Evolutionary conservation across 2,329 filamentous ascomycete species (phyloP).

Genomic region (Fusarium sp.): DNA sequence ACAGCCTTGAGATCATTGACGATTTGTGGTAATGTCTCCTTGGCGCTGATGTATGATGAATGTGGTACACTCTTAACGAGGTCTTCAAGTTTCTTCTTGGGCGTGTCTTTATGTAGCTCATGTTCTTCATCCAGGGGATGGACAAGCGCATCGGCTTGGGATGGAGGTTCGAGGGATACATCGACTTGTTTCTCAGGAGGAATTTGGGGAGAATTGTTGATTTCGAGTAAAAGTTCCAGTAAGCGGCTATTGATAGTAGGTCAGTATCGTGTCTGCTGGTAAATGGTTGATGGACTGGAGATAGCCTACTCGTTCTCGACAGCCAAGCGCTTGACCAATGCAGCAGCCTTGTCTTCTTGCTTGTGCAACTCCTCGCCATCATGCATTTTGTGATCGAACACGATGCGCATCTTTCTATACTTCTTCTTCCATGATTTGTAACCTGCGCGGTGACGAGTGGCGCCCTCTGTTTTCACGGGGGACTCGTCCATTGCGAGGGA

Average conservation of each 20-base stretch:
- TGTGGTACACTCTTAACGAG: slow-evolving; percentile 65
- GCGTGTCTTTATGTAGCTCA: slow-evolving; percentile 52
- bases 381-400: slow-evolving; percentile 80
- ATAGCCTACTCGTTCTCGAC: slow-evolving; percentile 89
- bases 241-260: slow-evolving; percentile 70
- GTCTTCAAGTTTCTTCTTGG: slow-evolving; percentile 58
- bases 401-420: slow-evolving; percentile 88
- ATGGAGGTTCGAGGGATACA: slow-evolving; percentile 62
- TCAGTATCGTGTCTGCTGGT: slow-evolving; percentile 29
- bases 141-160: slow-evolving; percentile 49
- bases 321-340: slow-evolving; percentile 83
- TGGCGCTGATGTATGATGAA: slow-evolving; percentile 60
- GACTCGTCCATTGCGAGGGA: slow-evolving; percentile 46
- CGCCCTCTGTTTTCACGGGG: slow-evolving; percentile 55
- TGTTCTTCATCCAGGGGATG: slow-evolving; percentile 47
- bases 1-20: slow-evolving; percentile 59
- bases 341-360: slow-evolving; percentile 81
- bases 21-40: slow-evolving; percentile 70
- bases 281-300: background rate
- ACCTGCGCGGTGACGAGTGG: slow-evolving; percentile 56
- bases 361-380: slow-evolving; percentile 85
- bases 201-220: slow-evolving; percentile 86
- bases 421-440: slow-evolving; percentile 88
- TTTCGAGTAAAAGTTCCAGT: slow-evolving; percentile 86
- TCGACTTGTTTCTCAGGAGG: slow-evolving; percentile 79